These are phyloP conservation scores for Steccherinum ochraceum DNA, from an alignment of 768 basidiomycete species.

Conservation along the genomic window DNA sequence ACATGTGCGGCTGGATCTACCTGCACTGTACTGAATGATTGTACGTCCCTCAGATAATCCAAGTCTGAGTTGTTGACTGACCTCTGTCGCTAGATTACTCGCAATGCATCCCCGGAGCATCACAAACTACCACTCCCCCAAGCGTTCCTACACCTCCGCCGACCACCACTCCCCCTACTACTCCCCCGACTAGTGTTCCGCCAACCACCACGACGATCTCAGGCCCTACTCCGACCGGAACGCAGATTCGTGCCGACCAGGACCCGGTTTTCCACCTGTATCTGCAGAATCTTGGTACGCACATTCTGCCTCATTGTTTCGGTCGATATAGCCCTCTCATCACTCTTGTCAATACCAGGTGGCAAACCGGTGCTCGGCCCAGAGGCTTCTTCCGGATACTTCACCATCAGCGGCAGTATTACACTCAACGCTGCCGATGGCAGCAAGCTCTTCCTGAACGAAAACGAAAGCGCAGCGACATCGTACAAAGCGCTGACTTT, in stretches of 20 bases:
- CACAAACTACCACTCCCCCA: constrained; percentile 5
- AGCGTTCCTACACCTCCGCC: constrained; percentile 7
- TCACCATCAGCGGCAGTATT: constrained; percentile 44
- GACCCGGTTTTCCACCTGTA: constrained; percentile 53
- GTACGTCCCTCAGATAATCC: constrained; percentile 9
- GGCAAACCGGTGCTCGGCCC: constrained; percentile 47
- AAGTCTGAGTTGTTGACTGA: constrained; percentile 3
- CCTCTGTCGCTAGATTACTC: constrained; percentile 36
- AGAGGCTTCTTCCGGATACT: constrained; percentile 42
- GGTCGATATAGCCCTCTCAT: neutral
- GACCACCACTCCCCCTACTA: constrained; percentile 20
- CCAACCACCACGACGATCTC: constrained; percentile 26
- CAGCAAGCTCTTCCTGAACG: constrained; percentile 42
- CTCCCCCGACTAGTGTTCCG: constrained; percentile 23
- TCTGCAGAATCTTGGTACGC: constrained; percentile 41
- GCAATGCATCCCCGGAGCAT: constrained; percentile 41
- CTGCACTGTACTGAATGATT: constrained; percentile 18
- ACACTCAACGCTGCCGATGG: constrained; percentile 36
- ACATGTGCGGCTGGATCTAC: constrained; percentile 16
- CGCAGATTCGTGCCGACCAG: constrained; percentile 47
- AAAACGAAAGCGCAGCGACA: constrained; percentile 33
- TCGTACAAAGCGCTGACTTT: constrained; percentile 46
- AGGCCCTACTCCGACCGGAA: constrained; percentile 25
- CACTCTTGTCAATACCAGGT: constrained; percentile 22
- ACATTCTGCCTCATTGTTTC: no score